These are phyloP conservation scores for Neofusicoccum kwambonambiense DNA, from an alignment of 2,329 filamentous ascomycete genomes.

Conservation along the genomic window DNA sequence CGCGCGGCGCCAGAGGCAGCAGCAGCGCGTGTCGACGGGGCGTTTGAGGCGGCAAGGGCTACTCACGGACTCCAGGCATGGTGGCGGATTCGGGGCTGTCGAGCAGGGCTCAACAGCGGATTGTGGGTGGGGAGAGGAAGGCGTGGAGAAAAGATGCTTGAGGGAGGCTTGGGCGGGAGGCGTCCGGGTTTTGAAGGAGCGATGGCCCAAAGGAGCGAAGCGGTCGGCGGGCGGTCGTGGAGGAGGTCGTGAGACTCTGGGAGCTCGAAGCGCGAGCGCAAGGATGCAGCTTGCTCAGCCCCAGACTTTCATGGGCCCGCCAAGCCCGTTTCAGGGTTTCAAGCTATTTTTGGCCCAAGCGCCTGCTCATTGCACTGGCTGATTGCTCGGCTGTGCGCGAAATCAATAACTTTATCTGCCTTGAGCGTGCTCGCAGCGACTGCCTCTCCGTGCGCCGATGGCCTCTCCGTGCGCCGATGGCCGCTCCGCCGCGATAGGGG, in stretches of 20 bases:
- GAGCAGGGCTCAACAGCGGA: conserved; percentile 1
- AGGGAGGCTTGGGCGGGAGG: conserved; percentile 9
- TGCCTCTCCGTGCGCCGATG: conserved; percentile 1
- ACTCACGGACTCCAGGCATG: conserved; percentile 44
- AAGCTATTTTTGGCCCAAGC: conserved; percentile 19
- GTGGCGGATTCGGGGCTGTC: conserved; percentile 17
- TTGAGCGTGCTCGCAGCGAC: not conserved
- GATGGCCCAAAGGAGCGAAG: conserved; percentile 16
- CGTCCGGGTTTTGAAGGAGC: conserved; percentile 15
- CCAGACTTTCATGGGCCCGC: conserved; percentile 13
- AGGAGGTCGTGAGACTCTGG: conserved; percentile 17
- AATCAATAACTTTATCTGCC: conserved; percentile 17
- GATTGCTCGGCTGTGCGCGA: conserved; percentile 9
- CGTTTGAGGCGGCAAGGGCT: conserved; percentile 1
- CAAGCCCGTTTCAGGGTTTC: conserved; percentile 13
- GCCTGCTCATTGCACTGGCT: conserved; percentile 12
- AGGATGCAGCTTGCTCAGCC: conserved; percentile 19
- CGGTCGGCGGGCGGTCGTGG: conserved; percentile 17
- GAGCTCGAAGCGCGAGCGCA: conserved; percentile 17
- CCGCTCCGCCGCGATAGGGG: conserved; percentile 12
- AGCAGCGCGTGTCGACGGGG: not conserved
- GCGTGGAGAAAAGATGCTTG: not conserved
- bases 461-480: conserved; percentile 2
- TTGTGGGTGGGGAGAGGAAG: not conserved
- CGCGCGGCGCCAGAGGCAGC: not conserved